A percentile compares a stretch with the other conserved stretches of the same genome.
Evolutionary conservation across 495 filamentous ascomycete species (phyloP).

Genomic region (Annulohypoxylon stygium): DNA sequence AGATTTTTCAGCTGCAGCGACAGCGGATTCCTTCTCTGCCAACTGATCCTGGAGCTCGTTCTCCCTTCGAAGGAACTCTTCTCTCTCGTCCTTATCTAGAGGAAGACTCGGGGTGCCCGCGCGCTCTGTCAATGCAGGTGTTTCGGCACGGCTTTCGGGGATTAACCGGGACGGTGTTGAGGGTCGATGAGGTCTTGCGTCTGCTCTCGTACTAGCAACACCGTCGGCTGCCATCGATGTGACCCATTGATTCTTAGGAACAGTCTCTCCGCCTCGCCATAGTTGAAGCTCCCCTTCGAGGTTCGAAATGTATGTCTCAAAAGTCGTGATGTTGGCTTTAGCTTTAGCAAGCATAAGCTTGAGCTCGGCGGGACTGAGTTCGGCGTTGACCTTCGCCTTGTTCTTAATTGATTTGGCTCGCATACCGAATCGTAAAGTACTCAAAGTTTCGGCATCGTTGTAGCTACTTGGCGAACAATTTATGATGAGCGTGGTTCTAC

Average conservation of each 20-base stretch:
- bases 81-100: conserved; percentile 94
- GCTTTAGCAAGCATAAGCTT: conserved; percentile 92
- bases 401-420: conserved; percentile 99
- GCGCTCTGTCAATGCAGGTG: conserved; percentile 74
- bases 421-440: conserved; percentile 95
- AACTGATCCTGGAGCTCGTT: conserved; percentile 98
- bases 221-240: conserved; percentile 72
- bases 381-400: conserved; percentile 99
- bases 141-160: conserved; percentile 84
- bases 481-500: conserved; percentile 95
- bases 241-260: conserved; percentile 83
- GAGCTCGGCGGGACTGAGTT: conserved; percentile 93
- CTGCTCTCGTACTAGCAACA: conserved; percentile 67
- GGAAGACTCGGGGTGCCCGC: conserved; percentile 86
- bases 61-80: conserved; percentile 94
- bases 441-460: conserved; percentile 95
- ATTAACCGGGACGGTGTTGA: conserved; percentile 86
- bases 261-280: conserved; percentile 89
- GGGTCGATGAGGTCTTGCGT: conserved; percentile 72
- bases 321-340: conserved; percentile 88
- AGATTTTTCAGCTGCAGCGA: conserved; percentile 80
- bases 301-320: conserved; percentile 85
- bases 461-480: conserved; percentile 99
- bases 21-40: conserved; percentile 88
- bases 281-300: conserved; percentile 85